A percentile compares a stretch with the other conserved stretches of the same genome.
Evolutionary conservation across 176 grass and related monocot genomes (phyloP).

Genomic region (Thinopyrum elongatum): DNA sequence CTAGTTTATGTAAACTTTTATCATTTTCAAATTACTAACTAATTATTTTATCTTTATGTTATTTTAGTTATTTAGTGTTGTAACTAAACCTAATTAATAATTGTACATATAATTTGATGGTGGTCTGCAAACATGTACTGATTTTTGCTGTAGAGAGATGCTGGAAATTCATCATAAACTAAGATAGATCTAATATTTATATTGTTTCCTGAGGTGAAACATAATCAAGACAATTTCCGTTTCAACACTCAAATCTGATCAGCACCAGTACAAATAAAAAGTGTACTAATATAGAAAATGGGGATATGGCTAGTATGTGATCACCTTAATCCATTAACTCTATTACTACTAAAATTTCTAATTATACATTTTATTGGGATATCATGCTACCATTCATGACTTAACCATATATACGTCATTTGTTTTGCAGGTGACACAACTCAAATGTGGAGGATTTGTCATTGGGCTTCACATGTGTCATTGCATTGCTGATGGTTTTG

Average conservation of each 20-base stretch:
- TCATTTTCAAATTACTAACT: neutral
- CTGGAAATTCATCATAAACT: neutral
- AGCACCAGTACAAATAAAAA: neutral
- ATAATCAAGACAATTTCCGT: neutral
- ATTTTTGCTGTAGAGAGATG: neutral
- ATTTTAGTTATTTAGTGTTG: neutral
- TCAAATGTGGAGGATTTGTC: slow-evolving; percentile 46
- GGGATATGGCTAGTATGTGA: too few species aligned
- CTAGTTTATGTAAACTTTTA: neutral
- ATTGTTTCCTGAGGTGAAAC: neutral
- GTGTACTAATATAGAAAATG: too few species aligned
- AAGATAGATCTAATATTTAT: neutral
- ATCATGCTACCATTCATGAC: neutral
- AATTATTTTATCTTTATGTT: neutral
- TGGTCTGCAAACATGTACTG: neutral
- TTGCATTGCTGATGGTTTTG: slow-evolving; percentile 41
- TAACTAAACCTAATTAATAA: neutral
- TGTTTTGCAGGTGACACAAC: slow-evolving; percentile 28
- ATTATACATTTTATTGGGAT: neutral
- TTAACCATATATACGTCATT: neutral
- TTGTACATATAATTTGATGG: neutral
- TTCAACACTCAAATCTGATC: neutral
- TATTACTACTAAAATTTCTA: too few species aligned
- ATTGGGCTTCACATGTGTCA: slow-evolving; percentile 40
- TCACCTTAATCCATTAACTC: too few species aligned